Percentiles rank a stretch among this genome's conserved stretches.
Conservation (phyloP, 2,329 filamentous ascomycete species). For the Trichoderma sp. region DNA sequence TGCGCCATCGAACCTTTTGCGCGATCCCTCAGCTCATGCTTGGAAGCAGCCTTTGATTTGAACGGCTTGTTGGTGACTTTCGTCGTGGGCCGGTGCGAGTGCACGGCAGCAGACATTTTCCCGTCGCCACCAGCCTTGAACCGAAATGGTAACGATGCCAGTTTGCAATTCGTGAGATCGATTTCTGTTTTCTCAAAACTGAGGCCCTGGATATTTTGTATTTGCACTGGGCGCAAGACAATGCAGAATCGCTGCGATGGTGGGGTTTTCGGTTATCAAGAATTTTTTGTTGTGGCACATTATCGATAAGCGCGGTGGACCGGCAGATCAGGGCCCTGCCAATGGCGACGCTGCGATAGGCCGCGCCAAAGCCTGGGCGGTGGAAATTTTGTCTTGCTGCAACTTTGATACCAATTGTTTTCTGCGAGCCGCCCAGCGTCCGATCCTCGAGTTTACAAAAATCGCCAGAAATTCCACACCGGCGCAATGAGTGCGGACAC, state of each 20-base stretch:
- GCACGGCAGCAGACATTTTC: constrained; percentile 73
- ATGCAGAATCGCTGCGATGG: constrained; percentile 27
- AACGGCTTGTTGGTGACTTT: constrained; percentile 86
- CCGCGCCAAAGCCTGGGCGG: constrained; percentile 22
- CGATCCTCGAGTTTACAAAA: not conserved
- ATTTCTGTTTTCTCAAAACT: not conserved
- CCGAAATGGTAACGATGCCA: constrained; percentile 75
- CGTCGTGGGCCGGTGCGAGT: constrained; percentile 90
- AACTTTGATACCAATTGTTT: constrained; percentile 15
- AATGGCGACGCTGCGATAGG: constrained; percentile 31
- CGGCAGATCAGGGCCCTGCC: constrained; percentile 20
- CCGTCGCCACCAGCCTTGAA: constrained; percentile 77
- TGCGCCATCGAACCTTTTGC: constrained; percentile 64
- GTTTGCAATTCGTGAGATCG: constrained; percentile 37
- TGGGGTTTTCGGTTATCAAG: constrained; percentile 39
- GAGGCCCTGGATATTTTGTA: not conserved
- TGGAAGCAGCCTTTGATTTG: constrained; percentile 88
- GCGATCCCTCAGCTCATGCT: constrained; percentile 78
- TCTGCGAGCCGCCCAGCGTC: not conserved
- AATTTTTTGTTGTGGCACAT: constrained; percentile 36
- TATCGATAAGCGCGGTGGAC: constrained; percentile 35
- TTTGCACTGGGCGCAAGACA: constrained; percentile 5
- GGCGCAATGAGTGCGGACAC: constrained; percentile 39
- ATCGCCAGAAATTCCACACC: not conserved
- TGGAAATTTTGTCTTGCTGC: constrained; percentile 36